Base-by-base conservation (phyloP, 768 basidiomycete species). In the Hygrophorus russula region DNA sequence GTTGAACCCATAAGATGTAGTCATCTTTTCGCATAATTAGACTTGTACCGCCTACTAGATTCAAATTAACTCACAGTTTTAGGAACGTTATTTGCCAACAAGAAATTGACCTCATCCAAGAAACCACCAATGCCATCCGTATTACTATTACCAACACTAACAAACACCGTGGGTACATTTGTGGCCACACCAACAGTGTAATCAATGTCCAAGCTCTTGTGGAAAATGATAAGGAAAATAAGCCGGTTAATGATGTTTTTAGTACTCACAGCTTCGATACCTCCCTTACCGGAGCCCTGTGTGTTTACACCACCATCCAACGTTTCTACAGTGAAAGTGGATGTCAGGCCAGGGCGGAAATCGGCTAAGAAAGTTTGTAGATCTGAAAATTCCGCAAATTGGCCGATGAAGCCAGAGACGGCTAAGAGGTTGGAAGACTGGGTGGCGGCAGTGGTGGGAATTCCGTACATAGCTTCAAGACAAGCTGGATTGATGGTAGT, bases 1-100 rank as follows among this genome's bases (percentile, higher is more conserved):
- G 36, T 72, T 63, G 32, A 74, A 70, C 0, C 64, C 70, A 49
- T 78, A 78, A 44, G 68, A 71, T 0, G 71, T 76, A 0, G 73
- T 69, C 18, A 78, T 63, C 24, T 24, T n/a, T 24, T 24, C 24
- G 24, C 24, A 24, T 24, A 24, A 24, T 24, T 7, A 24, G 24
- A 3, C 24, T 24, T 24, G 24, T 3, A 24, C 7, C 24, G 7
- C 24, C 24, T 24, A 24, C 7, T n/a, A n/a, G n/a, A 7, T 24
- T 24, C 24, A 24, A 24, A 24, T 24, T 24, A 7, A 24, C 24
- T 24, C 7, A 24, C 24, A 24, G 24, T 24, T 24, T 24, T 24
- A 24, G 24, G 24, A 24, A 24, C 24, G 7, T 7, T 7, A 7
- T 24, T 24, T 24, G 24, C 24, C 24, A 56, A 51, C 13, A 63